phyloP scores from a whole-genome alignment of 2,329 filamentous ascomycete species.

The Xylariaceae sp. region DNA sequence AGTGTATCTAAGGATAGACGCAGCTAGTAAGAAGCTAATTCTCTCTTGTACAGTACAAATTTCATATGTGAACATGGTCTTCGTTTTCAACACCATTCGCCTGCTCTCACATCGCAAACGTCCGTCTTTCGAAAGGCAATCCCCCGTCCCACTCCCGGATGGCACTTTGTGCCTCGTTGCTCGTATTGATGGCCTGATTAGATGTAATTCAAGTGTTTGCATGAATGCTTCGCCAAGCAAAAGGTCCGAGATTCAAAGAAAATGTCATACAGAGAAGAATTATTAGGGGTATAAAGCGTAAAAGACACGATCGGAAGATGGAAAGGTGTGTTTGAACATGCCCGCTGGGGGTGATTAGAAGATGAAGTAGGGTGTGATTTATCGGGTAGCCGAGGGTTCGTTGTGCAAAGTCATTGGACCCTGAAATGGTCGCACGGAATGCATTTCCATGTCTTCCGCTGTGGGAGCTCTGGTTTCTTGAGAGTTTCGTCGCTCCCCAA shows the following conservation, averaged over 20 bases:
- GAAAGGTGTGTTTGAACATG: not conserved
- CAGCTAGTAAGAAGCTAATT: too few species aligned
- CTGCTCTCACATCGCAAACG: too few species aligned
- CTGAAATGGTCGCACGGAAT: slow-evolving; percentile 56
- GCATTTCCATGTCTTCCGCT: slow-evolving; percentile 68
- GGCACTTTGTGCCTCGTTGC: too few species aligned
- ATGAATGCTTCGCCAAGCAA: too few species aligned
- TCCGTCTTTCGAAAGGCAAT: too few species aligned
- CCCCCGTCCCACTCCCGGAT: too few species aligned
- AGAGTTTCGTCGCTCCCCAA: slow-evolving; percentile 57
- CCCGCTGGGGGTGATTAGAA: not conserved
- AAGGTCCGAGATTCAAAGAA: not conserved
- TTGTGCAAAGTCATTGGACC: slow-evolving; percentile 45
- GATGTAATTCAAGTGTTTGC: too few species aligned
- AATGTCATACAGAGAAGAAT: slow-evolving; percentile 7
- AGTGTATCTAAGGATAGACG: too few species aligned
- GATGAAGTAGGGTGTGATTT: not conserved
- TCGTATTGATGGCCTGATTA: too few species aligned
- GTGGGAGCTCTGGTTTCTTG: slow-evolving; percentile 47
- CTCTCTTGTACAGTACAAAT: too few species aligned
- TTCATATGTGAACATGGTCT: too few species aligned
- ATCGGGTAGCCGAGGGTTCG: slow-evolving; percentile 17
- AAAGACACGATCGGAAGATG: slow-evolving; percentile 1
- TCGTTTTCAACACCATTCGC: too few species aligned
- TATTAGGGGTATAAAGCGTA: slow-evolving; percentile 18